Evolutionary conservation across 2,329 filamentous ascomycete genomes (phyloP), one percentile per base, ranked within the genome.

Genomic region (Hortaea sp.): DNA sequence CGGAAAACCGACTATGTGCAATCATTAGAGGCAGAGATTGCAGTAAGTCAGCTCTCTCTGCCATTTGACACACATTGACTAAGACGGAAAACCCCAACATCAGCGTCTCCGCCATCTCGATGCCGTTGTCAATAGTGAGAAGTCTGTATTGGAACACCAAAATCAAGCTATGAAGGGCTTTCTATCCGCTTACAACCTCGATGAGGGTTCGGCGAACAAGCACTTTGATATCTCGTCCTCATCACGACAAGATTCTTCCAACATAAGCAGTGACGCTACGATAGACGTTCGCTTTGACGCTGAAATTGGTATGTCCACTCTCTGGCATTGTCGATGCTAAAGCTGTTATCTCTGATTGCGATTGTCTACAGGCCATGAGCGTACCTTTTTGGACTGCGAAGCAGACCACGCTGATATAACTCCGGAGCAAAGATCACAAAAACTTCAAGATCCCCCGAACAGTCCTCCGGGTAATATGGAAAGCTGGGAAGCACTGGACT

Each of bases 1-100:
- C 51, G 53, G 10, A 52, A 57, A 43, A 47, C 49, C 9, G 53
- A 54, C 28, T 58, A 57, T 42, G 50, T 58, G 10, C 41, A 50
- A 31, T 37, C 40, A 5, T 47, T 58, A 7, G 56, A 57, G 38
- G 44, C 41, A 1, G 56, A 58, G 44, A 43, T 58, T 9, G 32
- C 32, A n/a, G 32, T 35, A 35, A 9, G 32, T 20, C 20, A 20
- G 20, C 20, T 20, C 20, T 20, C 20, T 20, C 20, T 20, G 20
- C 20, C 20, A 20, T 20, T 20, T 20, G 20, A 20, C 4, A 20
- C 20, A 2, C 20, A 20, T 20, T 20, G 20, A 20, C 20, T 20
- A 20, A 20, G 20, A 20, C 20, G 20, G 20, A 20, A 20, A 4
- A 20, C 20, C 20, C 20, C 20, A 2, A 20, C 20, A 20, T 20